phyloP scores from a whole-genome alignment of 495 filamentous ascomycete genomes.

The Xylaria telfairii region DNA sequence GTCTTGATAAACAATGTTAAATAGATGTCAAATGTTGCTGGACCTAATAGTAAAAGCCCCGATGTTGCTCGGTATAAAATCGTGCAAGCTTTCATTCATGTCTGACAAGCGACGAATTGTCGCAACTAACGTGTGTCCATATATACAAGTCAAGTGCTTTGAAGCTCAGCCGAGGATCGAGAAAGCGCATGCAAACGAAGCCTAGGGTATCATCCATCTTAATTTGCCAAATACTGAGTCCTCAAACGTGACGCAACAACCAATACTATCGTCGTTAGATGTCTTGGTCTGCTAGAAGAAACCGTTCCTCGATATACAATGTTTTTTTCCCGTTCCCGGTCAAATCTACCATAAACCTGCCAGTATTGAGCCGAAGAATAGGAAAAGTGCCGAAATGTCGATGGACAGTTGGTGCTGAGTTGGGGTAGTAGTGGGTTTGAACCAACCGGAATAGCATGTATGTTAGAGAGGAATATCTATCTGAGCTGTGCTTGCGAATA shows the following conservation, averaged over 20 bases:
- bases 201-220: constrained; percentile 21
- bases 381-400: background rate
- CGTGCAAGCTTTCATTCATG: background rate
- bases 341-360: background rate
- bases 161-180: background rate
- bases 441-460: background rate
- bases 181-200: background rate
- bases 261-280: background rate
- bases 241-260: background rate
- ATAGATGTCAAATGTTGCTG: background rate
- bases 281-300: background rate
- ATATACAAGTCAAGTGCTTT: background rate
- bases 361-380: background rate
- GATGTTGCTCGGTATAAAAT: background rate
- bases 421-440: background rate
- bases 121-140: background rate
- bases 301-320: background rate
- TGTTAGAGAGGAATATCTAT: background rate
- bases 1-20: background rate
- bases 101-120: background rate
- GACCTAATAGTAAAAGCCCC: background rate
- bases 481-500: background rate
- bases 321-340: background rate
- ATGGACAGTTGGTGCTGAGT: background rate
- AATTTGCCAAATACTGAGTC: constrained; percentile 16